Evolutionary conservation across 768 basidiomycete species (phyloP).

Genomic region (Tremella yokohamensis): DNA sequence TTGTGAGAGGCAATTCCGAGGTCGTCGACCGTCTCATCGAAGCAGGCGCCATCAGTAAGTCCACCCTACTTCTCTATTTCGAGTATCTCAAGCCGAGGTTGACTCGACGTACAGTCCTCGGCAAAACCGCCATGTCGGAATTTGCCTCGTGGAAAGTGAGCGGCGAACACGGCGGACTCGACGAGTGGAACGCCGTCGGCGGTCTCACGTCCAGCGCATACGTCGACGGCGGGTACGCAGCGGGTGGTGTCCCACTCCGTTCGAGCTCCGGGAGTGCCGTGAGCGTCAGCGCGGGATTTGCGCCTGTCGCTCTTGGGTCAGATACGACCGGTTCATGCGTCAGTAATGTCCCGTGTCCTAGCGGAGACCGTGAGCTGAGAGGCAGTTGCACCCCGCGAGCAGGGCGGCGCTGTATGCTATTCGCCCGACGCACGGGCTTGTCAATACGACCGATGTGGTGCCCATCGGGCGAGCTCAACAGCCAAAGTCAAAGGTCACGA

Average conservation of each 20-base stretch:
- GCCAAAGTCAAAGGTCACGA: slow-evolving; percentile 1
- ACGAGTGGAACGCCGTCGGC: slow-evolving; percentile 19
- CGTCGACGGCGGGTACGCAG: slow-evolving; percentile 11
- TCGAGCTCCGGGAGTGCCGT: slow-evolving; percentile 19
- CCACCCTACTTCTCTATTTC: neutral
- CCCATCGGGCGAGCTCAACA: slow-evolving; percentile 11
- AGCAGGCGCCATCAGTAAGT: slow-evolving; percentile 25
- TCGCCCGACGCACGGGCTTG: slow-evolving; percentile 29
- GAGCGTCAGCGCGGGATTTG: slow-evolving; percentile 17
- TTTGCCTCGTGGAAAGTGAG: slow-evolving; percentile 12
- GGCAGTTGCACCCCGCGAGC: neutral
- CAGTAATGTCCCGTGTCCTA: neutral
- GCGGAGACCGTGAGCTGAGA: neutral
- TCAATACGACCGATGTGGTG: slow-evolving; percentile 14
- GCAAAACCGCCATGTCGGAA: slow-evolving; percentile 22
- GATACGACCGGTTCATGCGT: slow-evolving; percentile 17
- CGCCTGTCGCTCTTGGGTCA: slow-evolving; percentile 11
- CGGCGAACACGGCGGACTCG: neutral
- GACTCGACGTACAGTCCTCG: slow-evolving; percentile 21
- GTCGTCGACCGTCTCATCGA: neutral
- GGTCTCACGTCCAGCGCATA: slow-evolving; percentile 23
- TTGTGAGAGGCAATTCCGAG: neutral
- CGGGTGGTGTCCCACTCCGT: slow-evolving; percentile 9
- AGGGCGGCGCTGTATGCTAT: slow-evolving; percentile 24
- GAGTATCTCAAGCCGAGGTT: too few relatives aligned